Evolutionary conservation across 1,284 basidiomycete species (phyloP), one percentile per base, ranked within the genome.

Genomic region (Cryptococcus neoformans): DNA sequence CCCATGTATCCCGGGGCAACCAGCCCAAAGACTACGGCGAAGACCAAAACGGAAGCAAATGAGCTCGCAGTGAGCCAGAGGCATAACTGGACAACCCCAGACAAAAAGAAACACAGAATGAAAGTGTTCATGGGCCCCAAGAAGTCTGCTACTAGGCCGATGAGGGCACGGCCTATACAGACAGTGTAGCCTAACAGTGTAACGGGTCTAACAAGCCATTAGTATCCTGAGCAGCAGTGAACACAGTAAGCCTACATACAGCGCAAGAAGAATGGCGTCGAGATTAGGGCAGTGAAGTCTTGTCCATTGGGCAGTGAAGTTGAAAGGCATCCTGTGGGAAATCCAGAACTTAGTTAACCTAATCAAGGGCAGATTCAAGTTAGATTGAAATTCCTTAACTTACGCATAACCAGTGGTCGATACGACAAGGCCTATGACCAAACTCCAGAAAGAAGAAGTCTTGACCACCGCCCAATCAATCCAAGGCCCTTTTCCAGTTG

Each of bases 1-100:
- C 66, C 64, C 1, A 68, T 48, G 38, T 63, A 73, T 2, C 68
- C 68, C 1, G 71, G 68, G 4, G 71, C 69, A 16, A 66, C 62
- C 35, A 68, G 41, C 6, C 68, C 68, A 47, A 63, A 70, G 11
- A 63, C 21, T 12, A 68, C 49, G 2, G 54, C 57, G 38, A 70
- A 70, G 6, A 53, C 65, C 14, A 62, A 51, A 16, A 65, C 51
- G 2, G 53, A 49, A 21, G 55, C 66, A 37, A 63, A 68, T 1
- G 60, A 54, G 8, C 44, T 61, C 6, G 68, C 66, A 5, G 68
- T 70, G 28, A 63, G 58, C 68, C 68, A 70, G 11, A 70, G 49
- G 1, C 60, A 45, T 7, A 66, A 53, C 42, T 64, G 63, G n/a
- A 65, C 54, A 6, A 62, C 45, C 5, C 62, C 64, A 2, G 65